Evolutionary conservation across 139 green algal species (phyloP).

Genomic region (Chara braunii): DNA sequence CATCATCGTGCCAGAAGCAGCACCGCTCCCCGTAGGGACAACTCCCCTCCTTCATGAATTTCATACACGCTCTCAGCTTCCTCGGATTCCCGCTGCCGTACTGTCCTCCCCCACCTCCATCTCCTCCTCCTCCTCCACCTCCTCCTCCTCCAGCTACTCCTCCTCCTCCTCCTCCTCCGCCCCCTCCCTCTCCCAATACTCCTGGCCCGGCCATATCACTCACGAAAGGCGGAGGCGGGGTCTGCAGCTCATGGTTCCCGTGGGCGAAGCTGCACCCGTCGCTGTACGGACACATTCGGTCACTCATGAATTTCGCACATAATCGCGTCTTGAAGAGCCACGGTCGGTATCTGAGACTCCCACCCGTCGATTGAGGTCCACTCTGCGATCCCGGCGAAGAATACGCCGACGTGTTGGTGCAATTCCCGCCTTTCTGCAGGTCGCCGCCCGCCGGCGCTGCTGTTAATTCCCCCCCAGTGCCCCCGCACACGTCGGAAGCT

Average conservation of each 20-base stretch:
- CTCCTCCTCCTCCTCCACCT: not conserved
- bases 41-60: conserved; percentile 12
- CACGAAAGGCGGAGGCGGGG: conserved; percentile 1
- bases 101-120: not conserved
- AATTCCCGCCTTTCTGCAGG: too few species aligned
- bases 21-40: conserved; percentile 16
- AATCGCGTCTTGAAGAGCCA: conserved; percentile 13
- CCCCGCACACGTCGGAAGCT: too few species aligned
- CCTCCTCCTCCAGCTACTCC: not conserved
- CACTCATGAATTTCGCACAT: not conserved
- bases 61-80: conserved; percentile 13
- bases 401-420: too few species aligned
- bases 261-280: conserved; percentile 25
- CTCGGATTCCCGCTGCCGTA: not conserved
- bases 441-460: too few species aligned
- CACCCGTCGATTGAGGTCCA: too few species aligned
- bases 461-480: not conserved
- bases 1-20: not conserved
- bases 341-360: too few species aligned
- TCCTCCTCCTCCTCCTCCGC: not conserved
- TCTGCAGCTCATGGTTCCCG: not conserved
- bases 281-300: conserved; percentile 11
- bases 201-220: not conserved
- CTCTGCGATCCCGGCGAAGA: too few species aligned
- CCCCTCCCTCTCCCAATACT: not conserved